A percentile compares a stretch with the other conserved stretches of the same genome.
phyloP scores from a whole-genome alignment of 495 filamentous ascomycete species.

The Aspergillus taichungensis region DNA sequence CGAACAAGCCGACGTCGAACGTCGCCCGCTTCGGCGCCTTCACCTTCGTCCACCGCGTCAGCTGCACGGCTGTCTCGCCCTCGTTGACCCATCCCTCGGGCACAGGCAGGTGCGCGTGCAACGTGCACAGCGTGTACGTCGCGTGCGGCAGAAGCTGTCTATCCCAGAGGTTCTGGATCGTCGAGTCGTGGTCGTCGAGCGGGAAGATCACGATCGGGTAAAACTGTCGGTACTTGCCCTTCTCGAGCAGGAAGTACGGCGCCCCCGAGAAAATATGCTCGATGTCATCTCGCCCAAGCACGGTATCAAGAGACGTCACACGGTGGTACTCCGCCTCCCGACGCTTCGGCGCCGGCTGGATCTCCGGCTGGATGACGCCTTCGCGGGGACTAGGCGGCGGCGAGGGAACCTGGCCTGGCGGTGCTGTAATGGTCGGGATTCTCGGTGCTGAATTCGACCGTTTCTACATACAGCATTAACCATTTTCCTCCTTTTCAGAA shows the following conservation, averaged over 20 bases:
- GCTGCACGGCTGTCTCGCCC: conserved; percentile 19
- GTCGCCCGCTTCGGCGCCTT: conserved; percentile 36
- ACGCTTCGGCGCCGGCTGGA: no score
- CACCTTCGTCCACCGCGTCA: conserved; percentile 18
- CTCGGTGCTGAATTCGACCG: no score
- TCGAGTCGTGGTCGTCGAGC: conserved; percentile 52
- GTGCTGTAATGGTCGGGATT: no score
- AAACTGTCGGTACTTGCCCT: conserved; percentile 43
- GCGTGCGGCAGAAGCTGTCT: conserved; percentile 36
- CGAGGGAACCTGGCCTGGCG: no score
- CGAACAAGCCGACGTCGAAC: conserved; percentile 51
- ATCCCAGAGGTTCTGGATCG: conserved; percentile 56
- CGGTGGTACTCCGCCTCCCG: not conserved
- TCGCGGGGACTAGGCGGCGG: no score
- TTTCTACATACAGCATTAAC: no score
- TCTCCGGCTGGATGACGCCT: no score
- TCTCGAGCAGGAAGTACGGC: conserved; percentile 55
- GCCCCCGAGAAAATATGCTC: conserved; percentile 69
- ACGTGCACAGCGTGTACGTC: conserved; percentile 38
- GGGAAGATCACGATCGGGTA: conserved; percentile 62
- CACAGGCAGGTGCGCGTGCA: conserved; percentile 37
- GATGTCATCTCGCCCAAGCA: conserved; percentile 50
- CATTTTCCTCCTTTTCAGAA: no score
- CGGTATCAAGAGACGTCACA: not conserved
- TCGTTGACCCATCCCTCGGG: conserved; percentile 30